phyloP scores from a whole-genome alignment of 2,329 filamentous ascomycete genomes.

The Sclerotinia sclerotiorum region DNA sequence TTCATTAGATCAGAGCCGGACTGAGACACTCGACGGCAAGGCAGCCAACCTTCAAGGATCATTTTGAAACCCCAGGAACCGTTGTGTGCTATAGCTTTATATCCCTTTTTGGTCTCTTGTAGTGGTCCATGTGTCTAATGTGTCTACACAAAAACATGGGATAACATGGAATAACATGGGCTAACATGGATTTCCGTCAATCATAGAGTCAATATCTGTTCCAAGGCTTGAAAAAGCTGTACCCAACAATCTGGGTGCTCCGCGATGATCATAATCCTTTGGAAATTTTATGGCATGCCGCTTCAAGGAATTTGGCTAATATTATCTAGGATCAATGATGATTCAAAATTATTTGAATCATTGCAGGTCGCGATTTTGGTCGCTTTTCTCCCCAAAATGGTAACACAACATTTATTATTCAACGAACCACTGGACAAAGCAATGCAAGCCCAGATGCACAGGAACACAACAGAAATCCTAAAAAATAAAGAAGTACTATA shows the following conservation, averaged over 20 bases:
- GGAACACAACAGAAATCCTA: conserved; percentile 1
- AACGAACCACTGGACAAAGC: conserved; percentile 15
- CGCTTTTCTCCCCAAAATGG: background rate
- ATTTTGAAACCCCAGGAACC: conserved; percentile 16
- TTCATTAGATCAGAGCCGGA: background rate
- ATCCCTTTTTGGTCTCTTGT: background rate
- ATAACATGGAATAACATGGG: no score
- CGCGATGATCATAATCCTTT: conserved; percentile 10
- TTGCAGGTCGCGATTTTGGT: conserved; percentile 1
- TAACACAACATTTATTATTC: conserved; percentile 13
- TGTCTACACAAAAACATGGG: background rate
- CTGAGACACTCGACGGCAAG: conserved; percentile 8
- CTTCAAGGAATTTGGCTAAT: background rate
- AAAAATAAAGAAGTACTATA: background rate
- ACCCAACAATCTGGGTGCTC: conserved; percentile 14
- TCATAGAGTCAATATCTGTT: background rate
- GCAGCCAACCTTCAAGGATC: background rate
- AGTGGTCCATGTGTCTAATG: background rate
- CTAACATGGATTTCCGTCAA: conserved; percentile 11
- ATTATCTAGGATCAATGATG: background rate
- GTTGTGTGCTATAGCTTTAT: conserved; percentile 6
- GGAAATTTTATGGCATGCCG: background rate
- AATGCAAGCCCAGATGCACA: conserved; percentile 17
- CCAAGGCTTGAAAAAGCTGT: background rate
- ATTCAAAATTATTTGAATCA: background rate